phyloP scores from a whole-genome alignment of 2,329 filamentous ascomycete species.

The Claviceps cyperi region DNA sequence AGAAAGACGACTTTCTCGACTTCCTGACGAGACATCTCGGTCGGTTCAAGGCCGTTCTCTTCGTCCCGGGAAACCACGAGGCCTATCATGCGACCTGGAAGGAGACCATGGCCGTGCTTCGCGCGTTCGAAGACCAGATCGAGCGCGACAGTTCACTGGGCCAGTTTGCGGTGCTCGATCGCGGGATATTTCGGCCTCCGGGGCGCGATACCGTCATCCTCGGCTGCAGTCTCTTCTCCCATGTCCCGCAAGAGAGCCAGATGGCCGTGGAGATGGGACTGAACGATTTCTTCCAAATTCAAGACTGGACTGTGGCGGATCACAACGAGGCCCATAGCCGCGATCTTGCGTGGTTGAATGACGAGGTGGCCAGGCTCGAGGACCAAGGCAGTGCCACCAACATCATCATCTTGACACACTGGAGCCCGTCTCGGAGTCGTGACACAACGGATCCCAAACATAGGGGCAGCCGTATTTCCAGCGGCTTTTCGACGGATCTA shows the following conservation, averaged over 20 bases:
- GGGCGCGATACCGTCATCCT: constrained; percentile 16
- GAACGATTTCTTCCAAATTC: constrained; percentile 37
- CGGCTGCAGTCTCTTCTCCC: constrained; percentile 32
- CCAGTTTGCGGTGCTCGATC: constrained; percentile 26
- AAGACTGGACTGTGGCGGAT: constrained; percentile 21
- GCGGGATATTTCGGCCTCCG: constrained; percentile 12
- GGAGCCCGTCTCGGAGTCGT: constrained; percentile 22
- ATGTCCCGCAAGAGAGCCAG: constrained; percentile 22
- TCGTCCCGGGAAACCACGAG: constrained; percentile 44
- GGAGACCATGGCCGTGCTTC: constrained; percentile 14
- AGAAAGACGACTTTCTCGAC: constrained; percentile 23
- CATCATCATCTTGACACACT: constrained; percentile 28
- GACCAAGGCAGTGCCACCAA: constrained; percentile 6
- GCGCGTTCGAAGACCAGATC: constrained; percentile 17
- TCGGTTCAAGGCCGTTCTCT: constrained; percentile 34
- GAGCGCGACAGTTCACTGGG: constrained; percentile 15
- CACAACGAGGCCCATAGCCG: constrained; percentile 23
- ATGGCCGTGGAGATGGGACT: constrained; percentile 26
- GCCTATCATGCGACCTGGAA: constrained; percentile 29
- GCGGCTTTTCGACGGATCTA: constrained; percentile 27
- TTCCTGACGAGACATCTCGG: constrained; percentile 35
- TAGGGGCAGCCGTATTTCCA: constrained; percentile 12
- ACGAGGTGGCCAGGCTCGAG: constrained; percentile 15
- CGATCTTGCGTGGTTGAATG: constrained; percentile 31
- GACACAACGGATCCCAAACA: constrained; percentile 22